Conservation (phyloP, 2,329 filamentous ascomycete genomes). For the Cladosporium sphaerospermum region DNA sequence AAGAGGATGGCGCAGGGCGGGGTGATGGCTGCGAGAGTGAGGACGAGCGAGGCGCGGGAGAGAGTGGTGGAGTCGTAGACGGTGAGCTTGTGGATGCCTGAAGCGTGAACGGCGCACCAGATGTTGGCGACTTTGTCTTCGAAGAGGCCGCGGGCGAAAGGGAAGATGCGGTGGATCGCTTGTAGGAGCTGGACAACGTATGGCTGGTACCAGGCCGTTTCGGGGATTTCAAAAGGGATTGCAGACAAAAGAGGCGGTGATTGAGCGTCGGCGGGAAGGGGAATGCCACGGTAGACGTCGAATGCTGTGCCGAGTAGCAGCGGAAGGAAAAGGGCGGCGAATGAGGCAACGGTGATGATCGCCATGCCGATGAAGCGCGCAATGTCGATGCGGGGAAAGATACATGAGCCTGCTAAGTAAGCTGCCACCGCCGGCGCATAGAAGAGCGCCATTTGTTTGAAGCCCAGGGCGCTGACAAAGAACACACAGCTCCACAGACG, state of each 20-base stretch:
- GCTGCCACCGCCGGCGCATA: slow-evolving; percentile 91
- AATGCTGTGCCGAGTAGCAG: slow-evolving; percentile 66
- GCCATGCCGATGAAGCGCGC: slow-evolving; percentile 68
- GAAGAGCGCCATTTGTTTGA: slow-evolving; percentile 99
- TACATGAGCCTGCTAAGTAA: slow-evolving; percentile 78
- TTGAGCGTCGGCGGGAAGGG: slow-evolving; percentile 45
- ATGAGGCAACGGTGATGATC: slow-evolving; percentile 64
- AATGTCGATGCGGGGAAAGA: slow-evolving; percentile 66
- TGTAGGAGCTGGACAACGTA: slow-evolving; percentile 73
- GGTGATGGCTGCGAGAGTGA: slow-evolving; percentile 70
- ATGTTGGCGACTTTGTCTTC: slow-evolving; percentile 99
- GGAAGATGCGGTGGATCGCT: slow-evolving; percentile 86
- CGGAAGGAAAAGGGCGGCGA: slow-evolving; percentile 68
- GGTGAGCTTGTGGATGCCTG: slow-evolving; percentile 69
- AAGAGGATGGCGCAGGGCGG: slow-evolving; percentile 77
- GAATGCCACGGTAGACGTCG: slow-evolving; percentile 59
- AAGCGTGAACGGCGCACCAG: slow-evolving; percentile 86
- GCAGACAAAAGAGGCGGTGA: slow-evolving; percentile 58
- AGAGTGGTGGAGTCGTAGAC: slow-evolving; percentile 65
- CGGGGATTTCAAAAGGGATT: slow-evolving; percentile 51
- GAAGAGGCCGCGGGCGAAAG: slow-evolving; percentile 90
- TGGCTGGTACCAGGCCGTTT: slow-evolving; percentile 65
- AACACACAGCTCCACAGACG: slow-evolving; percentile 86
- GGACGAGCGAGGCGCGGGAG: slow-evolving; percentile 66
- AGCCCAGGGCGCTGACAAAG: slow-evolving; percentile 88